Percentiles rank a stretch among this genome's conserved stretches.
These are phyloP conservation scores for Circinella minor DNA, from an alignment of 371 early-diverging fungal genomes.

Conservation along the genomic window DNA sequence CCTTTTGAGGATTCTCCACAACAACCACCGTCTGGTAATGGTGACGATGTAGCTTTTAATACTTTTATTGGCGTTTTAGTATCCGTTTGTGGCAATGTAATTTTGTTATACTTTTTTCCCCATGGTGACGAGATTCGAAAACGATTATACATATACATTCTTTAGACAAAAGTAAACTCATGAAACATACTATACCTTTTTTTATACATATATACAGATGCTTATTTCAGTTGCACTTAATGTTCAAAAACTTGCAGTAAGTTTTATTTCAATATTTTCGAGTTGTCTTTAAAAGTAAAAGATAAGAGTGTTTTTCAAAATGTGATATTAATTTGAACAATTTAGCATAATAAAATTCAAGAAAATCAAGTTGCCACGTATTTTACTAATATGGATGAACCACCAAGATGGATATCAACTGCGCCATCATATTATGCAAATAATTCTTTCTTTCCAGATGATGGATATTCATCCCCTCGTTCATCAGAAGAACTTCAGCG, in stretches of 20 bases:
- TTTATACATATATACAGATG: neutral
- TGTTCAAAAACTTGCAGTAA: constrained; percentile 71
- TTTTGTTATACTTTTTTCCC: constrained; percentile 9
- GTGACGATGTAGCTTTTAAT: constrained; percentile 42
- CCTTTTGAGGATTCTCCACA: neutral
- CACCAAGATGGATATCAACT: constrained; percentile 46
- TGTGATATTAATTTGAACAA: neutral
- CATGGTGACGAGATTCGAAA: neutral
- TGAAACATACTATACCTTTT: neutral
- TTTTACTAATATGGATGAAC: constrained; percentile 51
- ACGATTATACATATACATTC: neutral
- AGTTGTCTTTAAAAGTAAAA: neutral
- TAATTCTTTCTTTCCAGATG: constrained; percentile 46
- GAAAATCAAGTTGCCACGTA: constrained; percentile 49
- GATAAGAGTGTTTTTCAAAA: constrained; percentile 18
- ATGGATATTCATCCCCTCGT: constrained; percentile 56
- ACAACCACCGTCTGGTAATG: constrained; percentile 1
- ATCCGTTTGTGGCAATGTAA: constrained; percentile 68
- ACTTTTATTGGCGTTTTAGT: constrained; percentile 68
- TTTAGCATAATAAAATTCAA: constrained; percentile 54
- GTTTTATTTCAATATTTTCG: constrained; percentile 29
- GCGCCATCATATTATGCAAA: constrained; percentile 25
- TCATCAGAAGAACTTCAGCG: constrained; percentile 41
- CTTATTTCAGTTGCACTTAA: constrained; percentile 73
- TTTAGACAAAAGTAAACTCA: too few species aligned